Percentiles rank a stretch among this genome's conserved stretches.
Conservation (phyloP, 306 rosid species). For the Bauhinia variegata region DNA sequence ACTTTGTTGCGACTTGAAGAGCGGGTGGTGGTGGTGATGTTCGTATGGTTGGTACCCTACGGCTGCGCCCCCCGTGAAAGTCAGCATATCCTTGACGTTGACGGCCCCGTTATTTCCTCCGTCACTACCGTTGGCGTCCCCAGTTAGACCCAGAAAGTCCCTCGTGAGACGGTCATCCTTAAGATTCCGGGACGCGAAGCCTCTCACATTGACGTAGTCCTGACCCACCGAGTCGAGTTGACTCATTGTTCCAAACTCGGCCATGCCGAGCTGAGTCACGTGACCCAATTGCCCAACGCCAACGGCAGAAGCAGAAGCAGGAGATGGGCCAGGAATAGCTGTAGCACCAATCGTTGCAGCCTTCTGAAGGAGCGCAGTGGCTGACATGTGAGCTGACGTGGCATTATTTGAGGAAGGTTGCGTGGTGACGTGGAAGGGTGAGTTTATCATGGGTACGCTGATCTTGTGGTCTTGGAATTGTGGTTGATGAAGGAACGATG, state of each 20-base stretch:
- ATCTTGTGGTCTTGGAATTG: constrained; percentile 15
- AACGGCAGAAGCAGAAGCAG: not conserved
- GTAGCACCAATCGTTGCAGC: constrained; percentile 73
- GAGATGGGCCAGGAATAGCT: constrained; percentile 33
- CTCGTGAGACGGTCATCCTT: constrained; percentile 64
- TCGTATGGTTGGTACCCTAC: constrained; percentile 44
- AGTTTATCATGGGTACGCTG: constrained; percentile 32
- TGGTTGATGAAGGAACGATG: constrained; percentile 34
- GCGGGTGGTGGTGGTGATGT: constrained; percentile 43
- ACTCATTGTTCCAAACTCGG: constrained; percentile 46
- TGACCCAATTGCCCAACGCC: constrained; percentile 39
- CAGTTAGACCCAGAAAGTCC: constrained; percentile 85
- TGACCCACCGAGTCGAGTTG: constrained; percentile 45
- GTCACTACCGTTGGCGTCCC: constrained; percentile 30
- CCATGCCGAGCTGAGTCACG: constrained; percentile 45
- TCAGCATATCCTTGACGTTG: constrained; percentile 59
- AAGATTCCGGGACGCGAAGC: constrained; percentile 34
- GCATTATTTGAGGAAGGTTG: constrained; percentile 37
- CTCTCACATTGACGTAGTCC: constrained; percentile 39
- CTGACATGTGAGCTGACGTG: constrained; percentile 76
- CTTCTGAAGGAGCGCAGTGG: constrained; percentile 90
- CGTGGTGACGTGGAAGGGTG: constrained; percentile 51
- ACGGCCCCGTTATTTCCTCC: constrained; percentile 32
- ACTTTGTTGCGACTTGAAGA: constrained; percentile 56
- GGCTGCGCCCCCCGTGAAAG: constrained; percentile 60